Percentiles rank a stretch among this genome's conserved stretches.
Conservation (phyloP, 2,329 filamentous ascomycete genomes). For the Aspergillus alliaceus region DNA sequence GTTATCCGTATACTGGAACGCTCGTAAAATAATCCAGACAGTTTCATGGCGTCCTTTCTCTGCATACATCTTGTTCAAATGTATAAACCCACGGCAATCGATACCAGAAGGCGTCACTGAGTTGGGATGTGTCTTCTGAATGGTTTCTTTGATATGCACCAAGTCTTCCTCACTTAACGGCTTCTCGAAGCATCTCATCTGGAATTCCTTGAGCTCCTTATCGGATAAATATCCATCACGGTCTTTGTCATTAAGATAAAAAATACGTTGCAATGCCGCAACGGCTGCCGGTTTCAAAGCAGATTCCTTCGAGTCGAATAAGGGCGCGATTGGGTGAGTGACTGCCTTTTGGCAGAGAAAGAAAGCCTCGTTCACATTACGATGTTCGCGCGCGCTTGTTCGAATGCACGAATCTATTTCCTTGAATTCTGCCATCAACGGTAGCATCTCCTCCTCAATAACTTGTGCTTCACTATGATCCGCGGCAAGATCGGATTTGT, state of each 20-base stretch:
- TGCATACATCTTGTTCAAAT: slow-evolving; percentile 92
- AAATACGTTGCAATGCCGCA: slow-evolving; percentile 82
- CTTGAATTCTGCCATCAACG: slow-evolving; percentile 97
- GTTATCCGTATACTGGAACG: slow-evolving; percentile 95
- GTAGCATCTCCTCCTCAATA: slow-evolving; percentile 95
- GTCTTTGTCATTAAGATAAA: slow-evolving; percentile 94
- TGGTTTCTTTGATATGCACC: slow-evolving; percentile 84
- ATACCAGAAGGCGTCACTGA: slow-evolving; percentile 70
- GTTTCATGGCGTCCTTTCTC: slow-evolving; percentile 98
- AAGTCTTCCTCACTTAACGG: slow-evolving; percentile 77
- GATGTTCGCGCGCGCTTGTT: slow-evolving; percentile 85
- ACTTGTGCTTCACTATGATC: slow-evolving; percentile 78
- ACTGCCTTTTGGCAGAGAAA: slow-evolving; percentile 98
- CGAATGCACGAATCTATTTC: slow-evolving; percentile 98
- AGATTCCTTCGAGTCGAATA: slow-evolving; percentile 94
- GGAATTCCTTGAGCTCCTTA: slow-evolving; percentile 85
- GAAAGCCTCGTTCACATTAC: slow-evolving; percentile 94
- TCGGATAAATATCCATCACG: slow-evolving; percentile 92
- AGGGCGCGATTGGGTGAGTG: slow-evolving; percentile 90
- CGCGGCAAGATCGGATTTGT: slow-evolving; percentile 86
- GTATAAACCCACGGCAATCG: slow-evolving; percentile 77
- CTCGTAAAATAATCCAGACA: slow-evolving; percentile 93
- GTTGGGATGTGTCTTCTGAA: slow-evolving; percentile 66
- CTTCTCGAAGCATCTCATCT: slow-evolving; percentile 89
- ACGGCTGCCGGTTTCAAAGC: slow-evolving; percentile 85